These are phyloP conservation scores for Dendrobium nobile DNA, from an alignment of 106 monocot genomes.

Conservation along the genomic window DNA sequence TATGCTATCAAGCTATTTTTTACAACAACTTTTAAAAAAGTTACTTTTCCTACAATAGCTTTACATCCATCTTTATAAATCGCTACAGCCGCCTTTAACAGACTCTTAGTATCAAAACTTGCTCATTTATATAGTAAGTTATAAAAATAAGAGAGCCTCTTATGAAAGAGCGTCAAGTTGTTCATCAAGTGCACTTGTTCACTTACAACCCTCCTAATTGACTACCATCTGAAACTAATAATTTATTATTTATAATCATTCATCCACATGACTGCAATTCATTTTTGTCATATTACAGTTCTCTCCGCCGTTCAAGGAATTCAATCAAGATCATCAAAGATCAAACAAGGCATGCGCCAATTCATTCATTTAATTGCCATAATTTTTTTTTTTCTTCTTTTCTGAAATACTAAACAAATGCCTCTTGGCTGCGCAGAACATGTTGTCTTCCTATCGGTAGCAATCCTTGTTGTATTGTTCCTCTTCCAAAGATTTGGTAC, in stretches of 20 bases:
- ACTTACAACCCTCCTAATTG: too few species aligned
- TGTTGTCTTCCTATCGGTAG: conserved; percentile 37
- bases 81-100: too few species aligned
- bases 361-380: not conserved
- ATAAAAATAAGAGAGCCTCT: not conserved
- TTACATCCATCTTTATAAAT: too few species aligned
- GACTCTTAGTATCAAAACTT: too few species aligned
- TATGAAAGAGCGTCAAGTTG: too few species aligned
- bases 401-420: not conserved
- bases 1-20: too few species aligned
- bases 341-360: conserved; percentile 31
- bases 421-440: conserved; percentile 9
- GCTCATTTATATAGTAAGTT: too few species aligned
- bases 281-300: conserved; percentile 28
- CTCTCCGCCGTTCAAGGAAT: conserved; percentile 70
- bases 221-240: not conserved
- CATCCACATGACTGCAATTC: not conserved
- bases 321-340: conserved; percentile 42
- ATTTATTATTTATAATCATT: not conserved
- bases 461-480: conserved; percentile 44
- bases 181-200: too few species aligned
- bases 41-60: too few species aligned
- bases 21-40: too few species aligned
- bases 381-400: not conserved
- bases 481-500: conserved; percentile 57